Evolutionary conservation across 2,329 filamentous ascomycete genomes (phyloP), one percentile per base, ranked within the genome.

Genomic region (Macrophomina phaseolina): DNA sequence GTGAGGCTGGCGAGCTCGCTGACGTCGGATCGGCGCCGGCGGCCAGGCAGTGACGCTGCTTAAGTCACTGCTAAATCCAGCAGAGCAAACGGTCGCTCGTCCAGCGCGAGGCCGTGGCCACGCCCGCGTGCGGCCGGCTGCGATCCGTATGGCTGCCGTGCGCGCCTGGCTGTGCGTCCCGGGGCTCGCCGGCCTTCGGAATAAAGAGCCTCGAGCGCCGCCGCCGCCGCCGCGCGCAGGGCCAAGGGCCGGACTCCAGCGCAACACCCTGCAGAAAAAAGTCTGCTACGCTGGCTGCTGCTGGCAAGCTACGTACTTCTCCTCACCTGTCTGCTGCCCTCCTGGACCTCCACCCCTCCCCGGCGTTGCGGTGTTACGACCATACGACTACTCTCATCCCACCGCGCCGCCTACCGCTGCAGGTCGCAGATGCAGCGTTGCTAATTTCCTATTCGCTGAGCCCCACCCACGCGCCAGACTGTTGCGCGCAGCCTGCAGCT

Each of bases 241-340:
- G 28, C 56, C 23, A 38, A 38, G 36, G 28, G 30, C 56, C 11
- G 14, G 18, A n/a, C 32, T 40, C 18, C 16, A 49, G 40, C 42
- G n/a, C 30, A 49, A 49, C 58, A 62, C 58, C 58, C 45, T 62
- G 58, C 45, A 62, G 42, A 61, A 61, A 61, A 61, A 38, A 38
- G 56, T 61, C 56, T 62, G 56, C 56, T 40, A 48, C 56, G 14
- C 56, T 38, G 36, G 7, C 7, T 38, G 36, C 36, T 12, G 28
- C 38, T 30, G n/a, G 28, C n/a, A 14, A 32, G 16, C 11, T 36
- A 48, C 56, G 28, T 49, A 38, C 18, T 32, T 49, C 23, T 48
- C n/a, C 11, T 30, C 42, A 34, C 16, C 58, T 36, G 58, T 14
- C 30, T 16, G 12, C 49, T 46, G 40, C 55, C 34, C 38, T 38